Conservation (phyloP, 2,329 filamentous ascomycete species). For the Malbranchea zuffiana region DNA sequence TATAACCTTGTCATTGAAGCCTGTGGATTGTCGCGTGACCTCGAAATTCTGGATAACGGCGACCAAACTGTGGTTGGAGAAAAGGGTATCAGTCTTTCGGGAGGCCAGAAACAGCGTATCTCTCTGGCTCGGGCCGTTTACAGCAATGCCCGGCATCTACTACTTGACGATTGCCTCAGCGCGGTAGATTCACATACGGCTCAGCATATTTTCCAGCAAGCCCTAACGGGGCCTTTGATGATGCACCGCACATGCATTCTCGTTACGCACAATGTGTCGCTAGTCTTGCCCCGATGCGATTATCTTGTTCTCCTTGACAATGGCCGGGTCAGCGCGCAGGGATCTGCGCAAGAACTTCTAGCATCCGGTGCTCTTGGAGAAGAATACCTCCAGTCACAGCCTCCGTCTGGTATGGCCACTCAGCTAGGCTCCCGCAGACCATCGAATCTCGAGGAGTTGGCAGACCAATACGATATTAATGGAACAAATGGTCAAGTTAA, state of each 20-base stretch:
- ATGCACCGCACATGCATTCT: slow-evolving; percentile 78
- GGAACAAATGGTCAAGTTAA: slow-evolving; percentile 46
- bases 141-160: slow-evolving; percentile 78
- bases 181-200: slow-evolving; percentile 96
- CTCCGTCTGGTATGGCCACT: slow-evolving; percentile 64
- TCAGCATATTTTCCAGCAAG: slow-evolving; percentile 95
- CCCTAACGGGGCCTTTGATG: slow-evolving; percentile 84
- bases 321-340: slow-evolving; percentile 65
- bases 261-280: slow-evolving; percentile 87
- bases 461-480: slow-evolving; percentile 23
- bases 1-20: slow-evolving; percentile 83
- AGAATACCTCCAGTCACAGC: slow-evolving; percentile 64
- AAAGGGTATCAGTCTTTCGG: slow-evolving; percentile 92
- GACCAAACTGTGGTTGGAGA: slow-evolving; percentile 92
- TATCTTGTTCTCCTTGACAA: slow-evolving; percentile 81
- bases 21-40: slow-evolving; percentile 80
- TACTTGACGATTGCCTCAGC: slow-evolving; percentile 90
- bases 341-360: slow-evolving; percentile 66
- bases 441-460: slow-evolving; percentile 25
- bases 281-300: slow-evolving; percentile 70
- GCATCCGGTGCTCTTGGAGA: slow-evolving; percentile 81
- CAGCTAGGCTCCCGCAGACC: slow-evolving; percentile 65
- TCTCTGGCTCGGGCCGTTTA: slow-evolving; percentile 96
- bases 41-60: slow-evolving; percentile 83
- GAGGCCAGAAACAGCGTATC: slow-evolving; percentile 94